Base-by-base conservation (phyloP, 73 alveolate genomes). In the Loxodes magnus region DNA sequence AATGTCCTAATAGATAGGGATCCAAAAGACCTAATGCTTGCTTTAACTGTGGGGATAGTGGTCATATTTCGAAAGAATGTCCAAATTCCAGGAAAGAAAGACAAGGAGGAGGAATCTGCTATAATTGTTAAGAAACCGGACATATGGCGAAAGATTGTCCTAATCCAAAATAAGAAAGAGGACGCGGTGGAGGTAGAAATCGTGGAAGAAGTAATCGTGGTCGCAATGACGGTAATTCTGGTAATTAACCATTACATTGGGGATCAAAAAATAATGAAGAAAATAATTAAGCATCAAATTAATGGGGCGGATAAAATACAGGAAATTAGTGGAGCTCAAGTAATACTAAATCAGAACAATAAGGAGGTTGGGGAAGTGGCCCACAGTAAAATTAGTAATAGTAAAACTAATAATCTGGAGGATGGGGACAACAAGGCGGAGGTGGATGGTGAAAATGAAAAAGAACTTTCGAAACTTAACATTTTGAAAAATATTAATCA, bases 341-440 rank as follows among this genome's bases (percentile, higher is more conserved):
- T n/a, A n/a, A n/a, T n/a, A n/a, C n/a, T n/a, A n/a, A n/a, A n/a
- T n/a, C n/a, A n/a, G n/a, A n/a, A n/a, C n/a, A n/a, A n/a, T n/a
- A n/a, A n/a, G n/a, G n/a, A n/a, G n/a, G n/a, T n/a, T n/a, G n/a
- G n/a, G n/a, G n/a, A n/a, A n/a, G n/a, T n/a, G n/a, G n/a, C n/a
- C n/a, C n/a, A n/a, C n/a, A n/a, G n/a, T n/a, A n/a, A n/a, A n/a
- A n/a, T n/a, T n/a, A n/a, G n/a, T n/a, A n/a, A n/a, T n/a, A n/a
- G n/a, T n/a, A n/a, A n/a, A 33, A 33, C 43, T 12, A 33, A 33
- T 33, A 12, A 33, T n/a, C 20, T 1, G 43, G 43, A 33, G 43
- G 43, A 33, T 33, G 43, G 43, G 43, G 43, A 0, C 10, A 16
- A 12, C 14, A 33, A n/a, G 7, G 53, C n/a, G 59, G 59, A 46